Evolutionary conservation across 108 stramenopile genomes (phyloP), one percentile per base, ranked within the genome.

Genomic region (Cyclotella choctawhatcheeana): DNA sequence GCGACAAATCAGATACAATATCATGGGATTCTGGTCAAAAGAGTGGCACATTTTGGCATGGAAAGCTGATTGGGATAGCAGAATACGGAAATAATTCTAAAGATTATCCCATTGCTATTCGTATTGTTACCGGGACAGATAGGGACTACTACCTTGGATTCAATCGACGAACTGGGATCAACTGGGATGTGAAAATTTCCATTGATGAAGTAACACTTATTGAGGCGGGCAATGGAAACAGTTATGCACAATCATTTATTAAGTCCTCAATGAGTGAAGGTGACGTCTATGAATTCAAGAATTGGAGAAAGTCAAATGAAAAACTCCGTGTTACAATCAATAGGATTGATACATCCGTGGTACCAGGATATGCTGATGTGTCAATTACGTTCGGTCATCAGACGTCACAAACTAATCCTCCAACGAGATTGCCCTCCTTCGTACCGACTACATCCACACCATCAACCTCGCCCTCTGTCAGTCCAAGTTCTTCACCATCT

Each of bases 331-430:
- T 70, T 6, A 45, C 7, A 24, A 58, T 59, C n/a, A 26, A 70
- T 44, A 31, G 13, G 44, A 70, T 70, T 33, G 45, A 70, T 34
- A 45, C n/a, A n/a, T n/a, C 31, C 18, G 24, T 27, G 5, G 26
- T 12, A 30, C 69, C 69, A n/a, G 69, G 58, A 27, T 70, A 70
- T 59, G 69, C 69, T 16, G 58, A 70, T 45, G 44, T 70, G 26
- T 53, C 51, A 47, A 47, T 64, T 5, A 18, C 29, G 16, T 64
- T 64, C 48, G 63, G 63, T 21, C 7, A 6, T 26, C 63, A 35
- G 25, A 5, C 40, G 2, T 22, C 59, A 3, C 59, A 21, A 2
- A 43, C 59, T 14, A 31, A 10, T 31, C 55, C 29, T 0, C 27
- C 55, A 52, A 52, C 51, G 21, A 52, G 20, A 1, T 52, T 22